phyloP scores from a whole-genome alignment of 2,329 filamentous ascomycete genomes.

The Leptosphaerulina australis region DNA sequence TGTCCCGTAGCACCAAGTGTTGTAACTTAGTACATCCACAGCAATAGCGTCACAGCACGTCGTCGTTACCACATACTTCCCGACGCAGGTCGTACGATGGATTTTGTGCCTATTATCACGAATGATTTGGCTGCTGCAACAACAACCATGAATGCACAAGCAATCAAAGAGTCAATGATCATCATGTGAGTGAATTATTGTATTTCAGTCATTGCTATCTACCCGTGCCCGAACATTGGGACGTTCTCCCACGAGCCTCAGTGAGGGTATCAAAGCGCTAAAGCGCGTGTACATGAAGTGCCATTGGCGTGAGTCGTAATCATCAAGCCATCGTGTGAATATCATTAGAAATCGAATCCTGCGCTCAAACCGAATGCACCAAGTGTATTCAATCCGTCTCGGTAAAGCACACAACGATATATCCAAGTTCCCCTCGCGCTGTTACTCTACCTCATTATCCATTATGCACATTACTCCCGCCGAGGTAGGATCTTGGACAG shows the following conservation, averaged over 20 bases:
- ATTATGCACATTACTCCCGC: conserved; percentile 46
- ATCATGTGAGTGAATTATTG: conserved; percentile 18
- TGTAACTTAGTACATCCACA: conserved; percentile 7
- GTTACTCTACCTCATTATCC: conserved; percentile 17
- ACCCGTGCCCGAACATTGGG: conserved; percentile 23
- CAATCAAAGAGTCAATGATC: not conserved
- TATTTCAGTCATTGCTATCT: conserved; percentile 35
- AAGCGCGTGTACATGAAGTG: conserved; percentile 29
- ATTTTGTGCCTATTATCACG: not conserved
- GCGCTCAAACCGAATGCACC: conserved; percentile 17
- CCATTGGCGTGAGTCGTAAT: conserved; percentile 32
- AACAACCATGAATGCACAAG: too few relatives aligned
- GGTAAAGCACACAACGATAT: conserved; percentile 24
- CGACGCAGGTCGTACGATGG: not conserved
- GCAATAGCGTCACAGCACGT: conserved; percentile 1
- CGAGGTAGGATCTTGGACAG: conserved; percentile 29
- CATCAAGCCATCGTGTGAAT: conserved; percentile 31
- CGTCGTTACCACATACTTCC: not conserved
- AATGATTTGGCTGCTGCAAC: not conserved
- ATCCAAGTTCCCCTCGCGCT: conserved; percentile 32
- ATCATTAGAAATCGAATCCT: conserved; percentile 24
- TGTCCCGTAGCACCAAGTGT: conserved; percentile 8
- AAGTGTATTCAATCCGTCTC: conserved; percentile 21
- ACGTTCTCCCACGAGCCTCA: conserved; percentile 22
- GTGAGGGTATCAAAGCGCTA: conserved; percentile 44